Base-by-base conservation (phyloP, 1,284 basidiomycete species). In the Peniophora sp. region DNA sequence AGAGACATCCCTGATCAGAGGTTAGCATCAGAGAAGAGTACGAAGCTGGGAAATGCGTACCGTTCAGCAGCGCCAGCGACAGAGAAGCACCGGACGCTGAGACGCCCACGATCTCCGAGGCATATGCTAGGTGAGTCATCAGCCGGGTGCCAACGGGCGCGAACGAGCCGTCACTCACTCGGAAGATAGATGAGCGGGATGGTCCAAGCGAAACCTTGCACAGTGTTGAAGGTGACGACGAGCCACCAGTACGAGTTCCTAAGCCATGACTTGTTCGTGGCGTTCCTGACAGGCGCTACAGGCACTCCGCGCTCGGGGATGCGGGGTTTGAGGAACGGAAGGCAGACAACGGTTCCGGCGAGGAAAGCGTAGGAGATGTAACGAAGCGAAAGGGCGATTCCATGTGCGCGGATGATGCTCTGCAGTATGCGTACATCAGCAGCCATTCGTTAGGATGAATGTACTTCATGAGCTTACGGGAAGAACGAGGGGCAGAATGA, bases 131-230 rank as follows among this genome's bases (percentile, higher is more conserved):
- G n/a, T n/a, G 10, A 36, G n/a, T 10, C 10, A n/a, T 10, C 10
- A 36, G 10, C n/a, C 10, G n/a, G 10, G 34, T 10, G 34, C 34
- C 10, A 36, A 10, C n/a, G 10, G n/a, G n/a, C 34, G n/a, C 10
- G 10, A n/a, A 36, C 34, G 34, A 36, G 34, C 10, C 10, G 10
- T 10, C 10, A 36, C 34, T 10, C 10, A 36, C 34, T 36, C 50
- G 70, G 67, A 20, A 71, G 53, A 64, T 68, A 66, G 44, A 67
- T 42, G 24, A 69, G 53, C 24, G 70, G 69, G 8, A 71, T 56
- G 52, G 66, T 64, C 49, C 64, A 64, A 3, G 58, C 63, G 47
- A 68, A 63, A 2, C 60, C 63, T 46, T 69, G 67, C 1, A 69
- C n/a, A 1, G 64, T 66, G 52, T 70, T 70, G 11, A 62, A 62